These are phyloP conservation scores for Fraxinus greggii DNA, from an alignment of 305 asterid genomes.

Conservation along the genomic window DNA sequence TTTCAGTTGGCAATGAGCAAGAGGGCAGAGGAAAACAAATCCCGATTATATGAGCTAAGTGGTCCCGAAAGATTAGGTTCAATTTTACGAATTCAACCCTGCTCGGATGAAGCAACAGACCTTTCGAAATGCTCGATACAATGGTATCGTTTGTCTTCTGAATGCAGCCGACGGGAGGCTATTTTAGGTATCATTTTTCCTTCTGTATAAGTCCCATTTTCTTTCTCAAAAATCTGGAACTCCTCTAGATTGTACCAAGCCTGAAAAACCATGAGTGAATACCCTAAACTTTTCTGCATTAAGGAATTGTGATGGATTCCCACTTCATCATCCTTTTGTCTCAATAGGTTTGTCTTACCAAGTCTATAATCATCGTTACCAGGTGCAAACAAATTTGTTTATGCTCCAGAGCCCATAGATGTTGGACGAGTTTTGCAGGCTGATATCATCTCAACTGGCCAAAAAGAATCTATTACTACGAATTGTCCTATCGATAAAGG, in stretches of 20 bases:
- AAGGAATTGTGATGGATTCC: not conserved
- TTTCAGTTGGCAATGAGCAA: constrained; percentile 72
- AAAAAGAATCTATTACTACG: constrained; percentile 55
- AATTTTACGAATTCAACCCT: constrained; percentile 64
- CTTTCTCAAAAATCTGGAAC: not conserved
- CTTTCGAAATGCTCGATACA: constrained; percentile 75
- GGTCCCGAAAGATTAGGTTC: constrained; percentile 76
- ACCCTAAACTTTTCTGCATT: not conserved
- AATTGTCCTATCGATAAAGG: constrained; percentile 71
- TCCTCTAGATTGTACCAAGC: not conserved
- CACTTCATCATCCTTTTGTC: not conserved
- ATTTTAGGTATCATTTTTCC: constrained; percentile 56
- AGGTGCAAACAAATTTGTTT: constrained; percentile 86
- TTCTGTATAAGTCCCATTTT: not conserved
- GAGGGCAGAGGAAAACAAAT: constrained; percentile 55
- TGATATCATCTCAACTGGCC: constrained; percentile 67
- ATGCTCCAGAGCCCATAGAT: constrained; percentile 97
- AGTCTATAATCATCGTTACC: constrained; percentile 8
- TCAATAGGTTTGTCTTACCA: not conserved
- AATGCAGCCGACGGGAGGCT: constrained; percentile 92
- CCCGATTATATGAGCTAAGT: constrained; percentile 43
- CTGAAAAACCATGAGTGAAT: not conserved
- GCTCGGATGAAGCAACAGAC: constrained; percentile 72
- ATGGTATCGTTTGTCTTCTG: constrained; percentile 89
- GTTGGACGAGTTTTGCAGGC: constrained; percentile 86